Evolutionary conservation across 2,329 filamentous ascomycete species (phyloP), one percentile per base, ranked within the genome.

Genomic region (Aureobasidium subglaciale): DNA sequence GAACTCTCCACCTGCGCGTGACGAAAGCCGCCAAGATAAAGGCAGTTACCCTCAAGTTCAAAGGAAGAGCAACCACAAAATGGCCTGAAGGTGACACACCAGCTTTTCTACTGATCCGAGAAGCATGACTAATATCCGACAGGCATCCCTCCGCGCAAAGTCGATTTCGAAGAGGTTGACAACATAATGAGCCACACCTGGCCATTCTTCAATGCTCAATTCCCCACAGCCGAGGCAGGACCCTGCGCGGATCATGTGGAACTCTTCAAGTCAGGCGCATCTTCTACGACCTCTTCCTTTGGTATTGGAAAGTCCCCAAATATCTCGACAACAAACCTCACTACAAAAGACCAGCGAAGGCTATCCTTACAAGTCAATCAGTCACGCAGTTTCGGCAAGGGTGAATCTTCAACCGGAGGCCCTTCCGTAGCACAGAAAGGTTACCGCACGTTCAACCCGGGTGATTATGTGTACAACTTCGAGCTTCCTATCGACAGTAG

Each of bases 11-110:
- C 64, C 69, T 99, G 35, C 86, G 86, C 58, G 81, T 97, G 11
- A 85, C 87, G 42, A 97, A 97, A 68, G 87, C 88, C 61, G 84
- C 90, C 43, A 99, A 99, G 72, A 85, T 99, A 62, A 96, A 96
- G 75, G 86, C 89, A 4, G 82, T 99, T 22, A 90, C 87, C 5
- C 77, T 99, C 52, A 92, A 88, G 64, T 88, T 99, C 63, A 82
- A 85, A 37, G 93, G 92, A 27, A 86, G 84, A 67, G 89, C 90
- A 3, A 82, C 87, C 60, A 97, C 93, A 1, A 90, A 96, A 67
- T 99, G 93, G 93, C 92, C 93, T 15, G 93, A 97, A 74, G 90
- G 83, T 81, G 56, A 61, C 6, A n/a, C 22, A n/a, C 6, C 34
- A n/a, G n/a, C n/a, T 29, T 43, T 18, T 5, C 24, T 15, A n/a